Base-by-base conservation (phyloP, 495 filamentous ascomycete genomes). In the Lentithecium fluviatile region DNA sequence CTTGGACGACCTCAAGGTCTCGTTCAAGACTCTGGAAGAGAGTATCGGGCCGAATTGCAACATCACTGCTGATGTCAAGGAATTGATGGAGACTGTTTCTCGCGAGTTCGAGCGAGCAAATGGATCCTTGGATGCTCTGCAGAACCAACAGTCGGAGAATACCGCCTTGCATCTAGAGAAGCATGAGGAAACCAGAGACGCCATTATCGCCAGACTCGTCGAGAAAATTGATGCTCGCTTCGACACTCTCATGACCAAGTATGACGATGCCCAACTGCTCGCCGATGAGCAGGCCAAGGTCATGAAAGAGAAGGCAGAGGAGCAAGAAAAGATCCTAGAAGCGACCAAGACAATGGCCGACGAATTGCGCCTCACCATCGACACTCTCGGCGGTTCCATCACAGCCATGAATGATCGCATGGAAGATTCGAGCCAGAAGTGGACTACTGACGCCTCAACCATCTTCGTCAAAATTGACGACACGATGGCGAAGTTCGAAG, bases 381-480 rank as follows among this genome's bases (percentile, higher is more conserved):
- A 95, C 58, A 87, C 88, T 10, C 88, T 97, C 66, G 88, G 90
- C 15, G 80, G 83, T n/a, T 84, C 85, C 24, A 82, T 77, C 21
- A 70, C 71, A 11, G 58, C 60, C 3, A 65, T 76, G 49, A 58
- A 66, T 12, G 51, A 62, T 19, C 60, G 68, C 0, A 69, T 95
- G 55, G 89, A 84, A n/a, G 89, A 95, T 36, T 85, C 85, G 0
- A 83, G 89, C 38, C 90, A 95, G 70, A 90, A 90, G 60, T 85
- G 92, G 78, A 82, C 86, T 43, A 86, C 86, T 56, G 89, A 94
- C n/a, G 90, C 89, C 5, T 90, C 90, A 76, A 87, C 86, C 0
- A 88, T 96, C 45, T 88, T 92, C 66, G 81, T 80, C 47, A 82
- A 85, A 42, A 84, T 97, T 51, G 88, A 90, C 46, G 84, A 88